Evolutionary conservation across 2,329 filamentous ascomycete genomes (phyloP).

Genomic region (Botryotinia convoluta): DNA sequence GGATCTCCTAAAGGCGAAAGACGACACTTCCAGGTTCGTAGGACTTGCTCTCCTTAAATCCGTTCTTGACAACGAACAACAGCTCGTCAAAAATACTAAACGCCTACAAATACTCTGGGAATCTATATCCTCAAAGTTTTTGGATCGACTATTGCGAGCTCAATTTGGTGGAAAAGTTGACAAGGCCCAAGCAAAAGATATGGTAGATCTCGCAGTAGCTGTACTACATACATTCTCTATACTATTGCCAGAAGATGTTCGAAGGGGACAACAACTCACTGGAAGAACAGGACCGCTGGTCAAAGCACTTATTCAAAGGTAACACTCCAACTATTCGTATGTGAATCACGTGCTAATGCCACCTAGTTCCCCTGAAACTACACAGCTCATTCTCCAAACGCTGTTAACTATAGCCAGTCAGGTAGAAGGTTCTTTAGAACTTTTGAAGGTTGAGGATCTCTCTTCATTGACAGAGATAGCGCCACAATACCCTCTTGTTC

Average conservation of each 20-base stretch:
- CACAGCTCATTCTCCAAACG: constrained; percentile 53
- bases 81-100: constrained; percentile 48
- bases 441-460: constrained; percentile 51
- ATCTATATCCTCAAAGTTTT: constrained; percentile 58
- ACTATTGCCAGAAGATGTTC: constrained; percentile 51
- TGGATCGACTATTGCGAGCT: constrained; percentile 61
- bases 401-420: constrained; percentile 55
- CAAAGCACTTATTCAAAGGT: constrained; percentile 54
- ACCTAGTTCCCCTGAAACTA: constrained; percentile 52
- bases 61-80: constrained; percentile 58
- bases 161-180: constrained; percentile 42
- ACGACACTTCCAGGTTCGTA: constrained; percentile 68
- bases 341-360: constrained; percentile 20
- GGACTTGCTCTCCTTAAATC: constrained; percentile 64
- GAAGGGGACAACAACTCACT: constrained; percentile 48
- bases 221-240: constrained; percentile 61
- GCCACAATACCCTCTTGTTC: constrained; percentile 50
- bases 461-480: constrained; percentile 57
- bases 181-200: constrained; percentile 51
- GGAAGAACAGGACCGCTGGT: constrained; percentile 54
- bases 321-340: constrained; percentile 24
- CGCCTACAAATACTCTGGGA: constrained; percentile 54
- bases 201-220: constrained; percentile 61
- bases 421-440: constrained; percentile 48
- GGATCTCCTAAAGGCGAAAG: constrained; percentile 54